Evolutionary conservation across 805 yeast genomes (phyloP).

Genomic region (Candida sonorensis): DNA sequence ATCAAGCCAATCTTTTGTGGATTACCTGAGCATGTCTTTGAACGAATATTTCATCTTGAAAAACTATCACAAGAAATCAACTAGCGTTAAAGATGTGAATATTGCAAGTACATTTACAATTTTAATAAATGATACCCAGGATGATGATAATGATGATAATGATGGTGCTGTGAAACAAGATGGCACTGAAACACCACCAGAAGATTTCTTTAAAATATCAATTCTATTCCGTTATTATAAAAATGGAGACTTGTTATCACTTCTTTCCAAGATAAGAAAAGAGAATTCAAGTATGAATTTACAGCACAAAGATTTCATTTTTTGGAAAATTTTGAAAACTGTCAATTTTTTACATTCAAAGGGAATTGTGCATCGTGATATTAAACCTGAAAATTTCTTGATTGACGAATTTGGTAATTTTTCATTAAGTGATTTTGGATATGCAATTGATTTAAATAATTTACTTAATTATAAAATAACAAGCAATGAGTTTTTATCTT

Average conservation of each 20-base stretch:
- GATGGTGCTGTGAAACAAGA: too few relatives aligned
- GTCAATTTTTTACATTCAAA: slow-evolving; percentile 38
- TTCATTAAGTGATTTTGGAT: slow-evolving; percentile 46
- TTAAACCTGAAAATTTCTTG: slow-evolving; percentile 49
- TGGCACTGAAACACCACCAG: too few relatives aligned
- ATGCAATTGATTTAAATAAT: slow-evolving; percentile 31
- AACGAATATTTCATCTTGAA: slow-evolving; percentile 24
- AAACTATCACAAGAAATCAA: too few relatives aligned
- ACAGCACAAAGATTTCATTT: slow-evolving; percentile 37
- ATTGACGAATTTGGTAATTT: slow-evolving; percentile 38
- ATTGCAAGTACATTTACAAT: too few relatives aligned
- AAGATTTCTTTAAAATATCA: too few relatives aligned
- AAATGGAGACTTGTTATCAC: slow-evolving; percentile 42
- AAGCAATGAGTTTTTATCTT: slow-evolving; percentile 20
- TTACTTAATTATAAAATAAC: slow-evolving; percentile 14
- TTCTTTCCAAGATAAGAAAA: slow-evolving; percentile 33
- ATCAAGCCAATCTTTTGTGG: slow-evolving; percentile 1
- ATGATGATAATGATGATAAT: too few relatives aligned
- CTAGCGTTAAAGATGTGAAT: too few relatives aligned
- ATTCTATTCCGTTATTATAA: slow-evolving; percentile 36
- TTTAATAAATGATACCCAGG: too few relatives aligned
- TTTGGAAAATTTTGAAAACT: slow-evolving; percentile 46
- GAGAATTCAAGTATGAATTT: slow-evolving; percentile 25
- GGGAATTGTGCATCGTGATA: slow-evolving; percentile 42
- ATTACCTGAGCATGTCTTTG: slow-evolving; percentile 14